These are phyloP conservation scores for Chloroidium sp. DNA, from an alignment of 163 green algal genomes.

Conservation along the genomic window DNA sequence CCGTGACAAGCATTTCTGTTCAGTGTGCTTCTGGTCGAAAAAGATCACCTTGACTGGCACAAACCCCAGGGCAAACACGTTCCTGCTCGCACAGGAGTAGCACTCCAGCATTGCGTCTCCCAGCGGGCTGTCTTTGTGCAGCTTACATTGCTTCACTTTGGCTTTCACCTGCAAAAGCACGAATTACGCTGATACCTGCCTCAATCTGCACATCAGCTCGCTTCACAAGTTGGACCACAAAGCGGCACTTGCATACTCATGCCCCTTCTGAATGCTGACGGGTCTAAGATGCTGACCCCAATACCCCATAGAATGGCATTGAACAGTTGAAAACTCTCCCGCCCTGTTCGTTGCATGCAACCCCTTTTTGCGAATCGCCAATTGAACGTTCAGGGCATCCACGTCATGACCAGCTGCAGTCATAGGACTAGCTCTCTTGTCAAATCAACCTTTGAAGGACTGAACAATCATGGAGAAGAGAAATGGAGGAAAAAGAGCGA, in stretches of 20 bases:
- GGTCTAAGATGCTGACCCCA: no score
- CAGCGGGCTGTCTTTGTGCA: constrained; percentile 87
- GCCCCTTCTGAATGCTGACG: background rate
- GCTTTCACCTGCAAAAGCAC: constrained; percentile 47
- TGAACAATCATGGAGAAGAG: background rate
- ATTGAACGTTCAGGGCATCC: background rate
- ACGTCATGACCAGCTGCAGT: background rate
- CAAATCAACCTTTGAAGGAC: background rate
- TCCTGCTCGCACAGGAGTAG: constrained; percentile 81
- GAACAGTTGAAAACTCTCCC: background rate
- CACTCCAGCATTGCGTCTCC: constrained; percentile 93
- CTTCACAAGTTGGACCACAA: background rate
- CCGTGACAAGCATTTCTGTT: background rate
- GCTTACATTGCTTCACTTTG: constrained; percentile 73
- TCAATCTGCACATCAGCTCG: background rate
- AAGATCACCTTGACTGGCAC: constrained; percentile 62
- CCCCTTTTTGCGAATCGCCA: background rate
- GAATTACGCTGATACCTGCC: background rate
- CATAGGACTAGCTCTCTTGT: background rate
- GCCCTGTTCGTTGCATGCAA: background rate
- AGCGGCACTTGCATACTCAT: background rate
- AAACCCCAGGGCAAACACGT: constrained; percentile 96
- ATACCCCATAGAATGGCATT: no score
- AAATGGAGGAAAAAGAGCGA: background rate
- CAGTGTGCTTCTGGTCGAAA: constrained; percentile 51